phyloP scores from a whole-genome alignment of 163 green algal genomes.

The Scenedesmus sp. region DNA sequence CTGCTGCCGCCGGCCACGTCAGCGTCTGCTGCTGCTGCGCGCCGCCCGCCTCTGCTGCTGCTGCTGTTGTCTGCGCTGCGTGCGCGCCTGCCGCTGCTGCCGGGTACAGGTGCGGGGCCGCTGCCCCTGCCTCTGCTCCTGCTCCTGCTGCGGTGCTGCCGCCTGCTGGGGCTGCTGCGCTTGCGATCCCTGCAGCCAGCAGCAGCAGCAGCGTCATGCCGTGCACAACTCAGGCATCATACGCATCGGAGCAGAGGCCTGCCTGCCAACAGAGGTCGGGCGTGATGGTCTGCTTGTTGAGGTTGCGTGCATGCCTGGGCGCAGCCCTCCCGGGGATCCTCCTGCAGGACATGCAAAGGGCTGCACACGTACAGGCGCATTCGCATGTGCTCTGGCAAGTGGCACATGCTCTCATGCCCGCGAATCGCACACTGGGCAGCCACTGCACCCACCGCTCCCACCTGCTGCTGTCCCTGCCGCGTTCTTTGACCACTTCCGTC shows the following conservation, averaged over 20 bases:
- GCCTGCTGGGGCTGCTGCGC: neutral
- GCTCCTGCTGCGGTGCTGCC: neutral
- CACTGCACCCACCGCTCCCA: neutral
- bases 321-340: too few relatives aligned
- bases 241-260: too few relatives aligned
- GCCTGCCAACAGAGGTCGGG: too few relatives aligned
- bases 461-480: neutral
- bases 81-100: neutral
- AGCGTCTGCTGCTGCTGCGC: neutral
- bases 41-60: neutral
- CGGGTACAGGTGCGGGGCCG: neutral
- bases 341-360: too few relatives aligned
- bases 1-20: neutral
- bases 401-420: too few relatives aligned
- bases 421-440: too few relatives aligned
- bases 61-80: neutral
- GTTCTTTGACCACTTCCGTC: neutral
- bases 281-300: too few relatives aligned
- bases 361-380: too few relatives aligned
- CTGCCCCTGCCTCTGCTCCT: neutral
- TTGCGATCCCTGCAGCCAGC: neutral
- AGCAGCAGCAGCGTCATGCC: conserved; percentile 22
- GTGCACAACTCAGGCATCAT: too few relatives aligned
- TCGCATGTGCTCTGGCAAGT: too few relatives aligned
- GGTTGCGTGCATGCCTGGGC: too few relatives aligned